phyloP scores from a whole-genome alignment of 2,329 filamentous ascomycete genomes.

The Verticillium dahliae region DNA sequence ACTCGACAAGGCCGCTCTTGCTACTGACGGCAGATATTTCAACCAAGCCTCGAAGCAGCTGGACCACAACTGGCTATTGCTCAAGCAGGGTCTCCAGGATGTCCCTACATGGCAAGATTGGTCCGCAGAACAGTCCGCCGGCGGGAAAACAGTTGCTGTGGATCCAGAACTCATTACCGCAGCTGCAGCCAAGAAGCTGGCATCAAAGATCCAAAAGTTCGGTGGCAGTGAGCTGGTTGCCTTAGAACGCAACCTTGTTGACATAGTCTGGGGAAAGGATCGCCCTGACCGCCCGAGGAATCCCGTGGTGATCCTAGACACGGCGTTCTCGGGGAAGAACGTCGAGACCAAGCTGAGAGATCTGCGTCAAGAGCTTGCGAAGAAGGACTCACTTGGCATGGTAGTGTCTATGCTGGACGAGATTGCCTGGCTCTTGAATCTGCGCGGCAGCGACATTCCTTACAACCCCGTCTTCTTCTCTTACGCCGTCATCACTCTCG shows the following conservation, averaged over 20 bases:
- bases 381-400: conserved; percentile 81
- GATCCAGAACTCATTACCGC: conserved; percentile 82
- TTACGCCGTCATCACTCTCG: conserved; percentile 81
- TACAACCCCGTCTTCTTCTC: conserved; percentile 99
- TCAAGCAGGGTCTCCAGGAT: conserved; percentile 90
- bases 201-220: conserved; percentile 80
- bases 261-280: conserved; percentile 74
- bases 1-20: conserved; percentile 76
- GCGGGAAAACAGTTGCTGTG: conserved; percentile 82
- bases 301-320: conserved; percentile 63
- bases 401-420: conserved; percentile 94
- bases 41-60: conserved; percentile 91
- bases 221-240: conserved; percentile 72
- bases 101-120: conserved; percentile 98
- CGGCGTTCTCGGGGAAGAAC: conserved; percentile 74
- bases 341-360: conserved; percentile 79
- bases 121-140: conserved; percentile 79
- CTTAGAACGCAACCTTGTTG: conserved; percentile 78
- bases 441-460: conserved; percentile 89
- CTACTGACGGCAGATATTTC: conserved; percentile 96
- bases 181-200: conserved; percentile 58
- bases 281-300: conserved; percentile 71
- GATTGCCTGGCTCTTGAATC: conserved; percentile 96
- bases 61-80: conserved; percentile 80
- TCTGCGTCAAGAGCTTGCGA: conserved; percentile 82